Conservation (phyloP, 2,329 filamentous ascomycete species). For the Aspergillus piperis region DNA sequence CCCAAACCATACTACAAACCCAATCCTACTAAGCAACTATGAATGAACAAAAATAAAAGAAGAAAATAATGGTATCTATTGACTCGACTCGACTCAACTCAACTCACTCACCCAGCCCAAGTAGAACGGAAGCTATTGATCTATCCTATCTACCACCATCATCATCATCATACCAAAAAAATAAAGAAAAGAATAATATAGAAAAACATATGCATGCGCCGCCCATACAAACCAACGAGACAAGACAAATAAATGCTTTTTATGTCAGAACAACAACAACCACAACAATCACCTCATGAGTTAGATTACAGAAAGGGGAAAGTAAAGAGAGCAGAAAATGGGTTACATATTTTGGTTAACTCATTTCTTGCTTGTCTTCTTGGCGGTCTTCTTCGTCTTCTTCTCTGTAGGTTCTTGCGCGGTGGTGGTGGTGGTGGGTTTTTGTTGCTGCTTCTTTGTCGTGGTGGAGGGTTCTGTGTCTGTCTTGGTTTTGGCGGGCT, state of each 20-base stretch:
- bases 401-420: constrained; percentile 7
- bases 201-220: constrained; percentile 18
- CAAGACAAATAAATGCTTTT: constrained; percentile 18
- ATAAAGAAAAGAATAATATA: not conserved
- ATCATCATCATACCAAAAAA: not conserved
- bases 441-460: not conserved
- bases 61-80: constrained; percentile 17
- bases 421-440: not conserved
- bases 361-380: constrained; percentile 34
- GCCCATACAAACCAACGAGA: constrained; percentile 16
- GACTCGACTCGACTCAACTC: not conserved
- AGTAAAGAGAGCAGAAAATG: constrained; percentile 12
- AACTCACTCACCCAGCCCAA: not conserved
- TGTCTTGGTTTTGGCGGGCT: not conserved
- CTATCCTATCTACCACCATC: constrained; percentile 8
- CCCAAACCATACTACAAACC: too few relatives aligned
- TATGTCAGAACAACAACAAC: not conserved
- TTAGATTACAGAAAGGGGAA: constrained; percentile 19
- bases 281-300: too few relatives aligned
- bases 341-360: constrained; percentile 17
- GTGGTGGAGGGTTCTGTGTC: not conserved
- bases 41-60: not conserved
- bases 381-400: constrained; percentile 26
- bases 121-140: constrained; percentile 6
- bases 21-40: not conserved